phyloP scores from a whole-genome alignment of 345 rosid genomes.

The Dimocarpus longan region DNA sequence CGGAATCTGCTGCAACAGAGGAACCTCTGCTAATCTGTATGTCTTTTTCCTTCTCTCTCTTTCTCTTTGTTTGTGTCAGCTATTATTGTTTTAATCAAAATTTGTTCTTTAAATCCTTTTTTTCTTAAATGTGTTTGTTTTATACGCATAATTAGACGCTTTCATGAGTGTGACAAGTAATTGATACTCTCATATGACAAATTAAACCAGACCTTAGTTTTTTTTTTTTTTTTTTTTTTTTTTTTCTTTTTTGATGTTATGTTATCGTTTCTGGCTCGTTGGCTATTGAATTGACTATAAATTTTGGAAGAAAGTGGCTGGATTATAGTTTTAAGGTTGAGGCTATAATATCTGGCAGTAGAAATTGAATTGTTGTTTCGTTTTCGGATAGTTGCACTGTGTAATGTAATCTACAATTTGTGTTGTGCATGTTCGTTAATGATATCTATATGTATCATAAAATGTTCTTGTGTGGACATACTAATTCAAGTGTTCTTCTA shows the following conservation, averaged over 20 bases:
- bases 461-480: not conserved
- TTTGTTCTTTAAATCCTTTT: not conserved
- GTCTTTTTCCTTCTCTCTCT: constrained; percentile 17
- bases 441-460: not conserved
- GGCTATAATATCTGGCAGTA: not conserved
- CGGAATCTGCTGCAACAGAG: constrained; percentile 89
- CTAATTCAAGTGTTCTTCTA: not conserved
- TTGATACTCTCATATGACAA: too few species aligned
- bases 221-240: too few species aligned
- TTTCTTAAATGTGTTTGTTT: not conserved
- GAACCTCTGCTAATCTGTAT: constrained; percentile 89
- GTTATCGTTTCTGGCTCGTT: not conserved
- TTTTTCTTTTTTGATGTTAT: too few species aligned
- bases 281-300: not conserved
- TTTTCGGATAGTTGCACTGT: too few species aligned
- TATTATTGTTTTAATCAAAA: not conserved
- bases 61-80: not conserved
- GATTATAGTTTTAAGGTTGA: not conserved
- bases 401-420: not conserved
- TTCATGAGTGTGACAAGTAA: too few species aligned
- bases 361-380: too few species aligned
- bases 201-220: too few species aligned
- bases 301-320: not conserved
- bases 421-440: not conserved
- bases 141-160: not conserved